Evolutionary conservation across 164 flowering plant species (phyloP).

Genomic region (Sedum album): DNA sequence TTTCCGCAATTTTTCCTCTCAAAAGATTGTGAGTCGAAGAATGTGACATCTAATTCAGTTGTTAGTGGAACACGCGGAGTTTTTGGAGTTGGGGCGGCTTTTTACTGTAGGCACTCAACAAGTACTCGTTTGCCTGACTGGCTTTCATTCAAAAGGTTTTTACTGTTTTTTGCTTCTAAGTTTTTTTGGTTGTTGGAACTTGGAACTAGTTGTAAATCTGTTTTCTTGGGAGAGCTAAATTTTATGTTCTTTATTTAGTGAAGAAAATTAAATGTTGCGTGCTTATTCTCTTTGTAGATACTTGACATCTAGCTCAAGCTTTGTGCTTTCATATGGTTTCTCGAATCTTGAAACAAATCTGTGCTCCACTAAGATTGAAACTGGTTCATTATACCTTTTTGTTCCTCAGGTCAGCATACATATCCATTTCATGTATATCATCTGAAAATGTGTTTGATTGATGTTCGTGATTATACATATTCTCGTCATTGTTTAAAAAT

Average conservation of each 20-base stretch:
- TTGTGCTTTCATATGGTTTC: slow-evolving; percentile 62
- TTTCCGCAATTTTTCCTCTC: slow-evolving; percentile 74
- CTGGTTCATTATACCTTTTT: slow-evolving; percentile 51
- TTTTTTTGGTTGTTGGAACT: background rate
- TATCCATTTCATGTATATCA: background rate
- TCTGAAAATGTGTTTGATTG: no score
- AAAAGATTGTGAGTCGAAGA: slow-evolving; percentile 25
- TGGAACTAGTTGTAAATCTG: background rate
- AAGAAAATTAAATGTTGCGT: background rate
- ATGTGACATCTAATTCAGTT: slow-evolving; percentile 21
- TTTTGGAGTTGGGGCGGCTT: slow-evolving; percentile 77
- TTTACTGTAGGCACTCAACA: slow-evolving; percentile 34
- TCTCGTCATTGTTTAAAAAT: background rate
- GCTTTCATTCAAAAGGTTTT: slow-evolving; percentile 37
- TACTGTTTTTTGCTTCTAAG: background rate
- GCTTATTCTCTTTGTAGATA: slow-evolving; percentile 37
- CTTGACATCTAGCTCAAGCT: slow-evolving; percentile 47
- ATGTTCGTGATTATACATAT: background rate
- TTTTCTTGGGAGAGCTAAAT: background rate
- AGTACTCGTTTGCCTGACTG: slow-evolving; percentile 16
- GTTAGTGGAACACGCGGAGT: slow-evolving; percentile 34
- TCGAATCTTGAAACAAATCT: slow-evolving; percentile 23
- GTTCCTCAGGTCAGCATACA: slow-evolving; percentile 65
- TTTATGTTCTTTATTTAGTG: background rate
- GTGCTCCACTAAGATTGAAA: slow-evolving; percentile 36